These are phyloP conservation scores for Ustilago crameri DNA, from an alignment of 1,284 basidiomycete genomes.

Conservation along the genomic window DNA sequence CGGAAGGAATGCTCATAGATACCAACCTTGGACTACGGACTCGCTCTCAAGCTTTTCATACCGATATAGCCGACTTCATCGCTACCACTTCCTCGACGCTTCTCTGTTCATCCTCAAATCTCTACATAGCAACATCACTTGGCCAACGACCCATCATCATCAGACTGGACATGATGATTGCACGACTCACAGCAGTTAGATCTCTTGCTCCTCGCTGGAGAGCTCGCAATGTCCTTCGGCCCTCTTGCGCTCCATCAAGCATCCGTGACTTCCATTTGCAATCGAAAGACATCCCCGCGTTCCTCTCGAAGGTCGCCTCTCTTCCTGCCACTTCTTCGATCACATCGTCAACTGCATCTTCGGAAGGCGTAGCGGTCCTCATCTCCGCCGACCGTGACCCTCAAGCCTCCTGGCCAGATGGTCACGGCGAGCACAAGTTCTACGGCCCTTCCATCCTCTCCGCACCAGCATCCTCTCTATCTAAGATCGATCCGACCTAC, in stretches of 20 bases:
- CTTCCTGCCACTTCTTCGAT: constrained; percentile 10
- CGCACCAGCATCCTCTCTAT: constrained; percentile 12
- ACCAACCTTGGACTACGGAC: no score
- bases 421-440: constrained; percentile 14
- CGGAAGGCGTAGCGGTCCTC: constrained; percentile 38
- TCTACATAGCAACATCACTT: no score
- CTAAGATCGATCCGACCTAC: constrained; percentile 21
- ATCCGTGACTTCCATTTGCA: constrained; percentile 38
- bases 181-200: neutral
- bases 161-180: neutral
- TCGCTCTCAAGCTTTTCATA: no score
- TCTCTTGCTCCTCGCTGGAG: neutral
- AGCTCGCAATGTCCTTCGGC: neutral
- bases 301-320: constrained; percentile 19
- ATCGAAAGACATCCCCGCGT: constrained; percentile 31
- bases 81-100: no score
- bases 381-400: constrained; percentile 47
- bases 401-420: constrained; percentile 22
- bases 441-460: constrained; percentile 43
- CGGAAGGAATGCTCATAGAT: no score
- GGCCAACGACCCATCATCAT: neutral
- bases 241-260: neutral
- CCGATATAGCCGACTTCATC: no score
- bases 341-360: neutral
- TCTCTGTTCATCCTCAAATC: no score